Conservation (phyloP, 345 rosid genomes). For the Reutealis trisperma region DNA sequence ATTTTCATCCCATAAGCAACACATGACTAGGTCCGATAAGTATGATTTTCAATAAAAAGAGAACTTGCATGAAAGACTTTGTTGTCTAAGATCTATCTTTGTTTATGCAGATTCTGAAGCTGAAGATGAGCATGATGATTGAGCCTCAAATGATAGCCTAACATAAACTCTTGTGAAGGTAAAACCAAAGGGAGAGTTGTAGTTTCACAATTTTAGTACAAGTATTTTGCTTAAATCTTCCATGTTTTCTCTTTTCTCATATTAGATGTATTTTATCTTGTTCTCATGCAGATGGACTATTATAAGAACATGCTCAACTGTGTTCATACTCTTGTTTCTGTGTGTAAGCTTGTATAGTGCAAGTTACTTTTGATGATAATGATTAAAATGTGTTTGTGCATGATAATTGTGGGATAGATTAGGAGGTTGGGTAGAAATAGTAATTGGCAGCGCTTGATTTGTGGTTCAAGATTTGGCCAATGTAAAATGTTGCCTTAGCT, state of each 20-base stretch:
- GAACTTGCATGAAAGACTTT: not conserved
- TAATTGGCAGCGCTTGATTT: not conserved
- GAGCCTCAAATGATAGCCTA: constrained; percentile 15
- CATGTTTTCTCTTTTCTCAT: not conserved
- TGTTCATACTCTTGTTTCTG: not conserved
- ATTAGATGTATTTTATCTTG: not conserved
- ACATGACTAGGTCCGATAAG: not conserved
- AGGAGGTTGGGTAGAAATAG: not conserved
- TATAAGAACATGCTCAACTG: not conserved
- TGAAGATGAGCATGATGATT: constrained; percentile 80
- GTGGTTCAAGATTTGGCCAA: not conserved
- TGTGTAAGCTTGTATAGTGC: not conserved
- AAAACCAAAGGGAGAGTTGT: not conserved
- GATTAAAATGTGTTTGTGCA: not conserved
- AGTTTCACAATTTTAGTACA: not conserved
- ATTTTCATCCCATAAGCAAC: not conserved
- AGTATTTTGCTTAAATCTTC: not conserved
- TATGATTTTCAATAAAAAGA: not conserved
- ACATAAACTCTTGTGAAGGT: not conserved
- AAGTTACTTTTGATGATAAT: not conserved
- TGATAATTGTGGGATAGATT: not conserved
- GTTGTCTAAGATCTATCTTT: not conserved
- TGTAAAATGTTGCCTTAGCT: not conserved
- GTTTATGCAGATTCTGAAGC: constrained; percentile 74
- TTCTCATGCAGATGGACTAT: constrained; percentile 1